phyloP scores from a whole-genome alignment of 768 basidiomycete species.

The Tubosaeta brunneosetosa region DNA sequence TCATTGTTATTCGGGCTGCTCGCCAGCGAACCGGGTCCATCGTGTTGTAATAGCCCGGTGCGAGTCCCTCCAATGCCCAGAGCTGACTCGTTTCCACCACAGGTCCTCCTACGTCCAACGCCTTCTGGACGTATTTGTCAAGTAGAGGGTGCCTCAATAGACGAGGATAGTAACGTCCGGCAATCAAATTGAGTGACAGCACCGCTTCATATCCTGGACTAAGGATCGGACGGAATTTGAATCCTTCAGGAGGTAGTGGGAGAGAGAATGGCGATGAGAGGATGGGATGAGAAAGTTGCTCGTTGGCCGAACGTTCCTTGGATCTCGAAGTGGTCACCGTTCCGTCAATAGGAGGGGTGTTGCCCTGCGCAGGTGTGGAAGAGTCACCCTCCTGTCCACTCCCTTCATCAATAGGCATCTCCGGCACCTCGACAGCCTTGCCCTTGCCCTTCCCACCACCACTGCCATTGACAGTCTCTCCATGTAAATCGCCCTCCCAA shows the following conservation, averaged over 20 bases:
- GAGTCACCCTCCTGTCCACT: background rate
- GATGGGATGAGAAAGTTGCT: slow-evolving; percentile 36
- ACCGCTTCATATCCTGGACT: slow-evolving; percentile 57
- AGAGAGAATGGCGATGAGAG: slow-evolving; percentile 37
- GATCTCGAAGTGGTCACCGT: slow-evolving; percentile 4
- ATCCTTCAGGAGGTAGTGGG: slow-evolving; percentile 64
- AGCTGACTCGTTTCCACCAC: slow-evolving; percentile 47
- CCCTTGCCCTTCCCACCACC: slow-evolving; percentile 27
- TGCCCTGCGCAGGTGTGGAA: slow-evolving; percentile 11
- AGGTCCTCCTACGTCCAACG: slow-evolving; percentile 35
- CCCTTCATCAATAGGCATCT: slow-evolving; percentile 3
- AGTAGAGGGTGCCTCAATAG: slow-evolving; percentile 65
- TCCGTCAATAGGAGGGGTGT: slow-evolving; percentile 16
- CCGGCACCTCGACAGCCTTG: slow-evolving; percentile 27
- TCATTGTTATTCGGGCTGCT: slow-evolving; percentile 47
- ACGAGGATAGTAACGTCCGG: slow-evolving; percentile 77
- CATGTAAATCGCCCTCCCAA: slow-evolving; percentile 45
- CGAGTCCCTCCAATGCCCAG: slow-evolving; percentile 69
- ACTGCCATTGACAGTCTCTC: slow-evolving; percentile 7
- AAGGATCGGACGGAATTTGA: slow-evolving; percentile 65
- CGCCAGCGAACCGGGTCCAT: slow-evolving; percentile 66
- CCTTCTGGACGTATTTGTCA: slow-evolving; percentile 35
- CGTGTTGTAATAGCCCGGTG: slow-evolving; percentile 60
- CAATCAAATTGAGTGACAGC: slow-evolving; percentile 64
- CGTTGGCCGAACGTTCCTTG: slow-evolving; percentile 20